A percentile compares a stretch with the other conserved stretches of the same genome.
Conservation (phyloP, 2,329 filamentous ascomycete genomes). For the Stemphylium beticola region DNA sequence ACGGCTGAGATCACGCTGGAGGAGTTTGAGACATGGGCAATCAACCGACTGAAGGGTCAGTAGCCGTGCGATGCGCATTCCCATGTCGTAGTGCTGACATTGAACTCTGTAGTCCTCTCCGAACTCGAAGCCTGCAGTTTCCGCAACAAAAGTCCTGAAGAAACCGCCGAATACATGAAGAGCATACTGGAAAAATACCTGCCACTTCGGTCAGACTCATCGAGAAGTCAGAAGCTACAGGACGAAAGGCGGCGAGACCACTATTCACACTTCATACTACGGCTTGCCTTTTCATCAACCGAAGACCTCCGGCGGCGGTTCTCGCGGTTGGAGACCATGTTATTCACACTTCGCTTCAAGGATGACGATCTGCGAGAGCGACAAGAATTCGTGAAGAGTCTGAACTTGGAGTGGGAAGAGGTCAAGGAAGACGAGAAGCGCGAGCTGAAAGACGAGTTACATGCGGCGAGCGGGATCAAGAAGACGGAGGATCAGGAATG, state of each 20-base stretch:
- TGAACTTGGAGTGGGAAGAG: slow-evolving; percentile 84
- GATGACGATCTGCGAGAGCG: slow-evolving; percentile 77
- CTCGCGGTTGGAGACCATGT: slow-evolving; percentile 81
- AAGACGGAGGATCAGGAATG: slow-evolving; percentile 79
- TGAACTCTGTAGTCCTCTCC: slow-evolving; percentile 67
- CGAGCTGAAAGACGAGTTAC: slow-evolving; percentile 67
- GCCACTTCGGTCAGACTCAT: slow-evolving; percentile 77
- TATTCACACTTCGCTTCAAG: slow-evolving; percentile 83
- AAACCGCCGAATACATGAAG: slow-evolving; percentile 84
- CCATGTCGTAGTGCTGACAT: slow-evolving; percentile 3
- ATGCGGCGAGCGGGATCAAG: slow-evolving; percentile 57
- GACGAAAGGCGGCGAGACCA: slow-evolving; percentile 91
- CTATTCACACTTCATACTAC: slow-evolving; percentile 96
- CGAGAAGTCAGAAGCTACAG: slow-evolving; percentile 63
- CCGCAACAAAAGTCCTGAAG: slow-evolving; percentile 83
- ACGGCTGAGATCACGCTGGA: slow-evolving; percentile 95
- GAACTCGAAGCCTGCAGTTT: slow-evolving; percentile 95
- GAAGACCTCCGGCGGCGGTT: slow-evolving; percentile 90
- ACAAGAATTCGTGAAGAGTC: slow-evolving; percentile 73
- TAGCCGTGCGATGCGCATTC: neutral
- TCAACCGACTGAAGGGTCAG: slow-evolving; percentile 78
- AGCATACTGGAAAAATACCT: slow-evolving; percentile 87
- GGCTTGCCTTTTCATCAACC: slow-evolving; percentile 88
- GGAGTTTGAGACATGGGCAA: slow-evolving; percentile 98
- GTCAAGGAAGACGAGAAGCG: slow-evolving; percentile 81